These are phyloP conservation scores for Helicostylum pulchrum DNA, from an alignment of 192 early-diverging fungal genomes.

Conservation along the genomic window DNA sequence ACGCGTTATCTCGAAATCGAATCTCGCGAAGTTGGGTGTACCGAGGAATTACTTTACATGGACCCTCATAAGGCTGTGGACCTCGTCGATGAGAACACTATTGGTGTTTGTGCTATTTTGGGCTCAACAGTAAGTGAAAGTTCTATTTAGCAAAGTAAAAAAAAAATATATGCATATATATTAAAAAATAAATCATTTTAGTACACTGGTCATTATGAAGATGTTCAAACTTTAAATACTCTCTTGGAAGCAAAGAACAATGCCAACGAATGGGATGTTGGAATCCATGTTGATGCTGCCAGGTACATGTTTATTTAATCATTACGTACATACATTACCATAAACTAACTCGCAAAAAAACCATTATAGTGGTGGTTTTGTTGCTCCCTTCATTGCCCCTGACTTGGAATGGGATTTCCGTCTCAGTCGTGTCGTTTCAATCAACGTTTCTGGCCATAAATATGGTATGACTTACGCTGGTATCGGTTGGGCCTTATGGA, in stretches of 20 bases:
- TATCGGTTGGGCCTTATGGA: conserved; percentile 82
- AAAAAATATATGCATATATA: neutral
- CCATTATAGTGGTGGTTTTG: conserved; percentile 63
- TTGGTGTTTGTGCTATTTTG: conserved; percentile 74
- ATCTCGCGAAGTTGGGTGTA: conserved; percentile 28
- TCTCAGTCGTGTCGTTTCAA: conserved; percentile 67
- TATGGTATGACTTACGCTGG: conserved; percentile 66
- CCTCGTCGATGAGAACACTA: conserved; percentile 83
- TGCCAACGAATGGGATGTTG: conserved; percentile 65
- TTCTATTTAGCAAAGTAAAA: neutral
- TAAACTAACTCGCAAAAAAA: neutral
- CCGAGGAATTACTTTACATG: conserved; percentile 50
- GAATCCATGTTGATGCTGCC: conserved; percentile 85
- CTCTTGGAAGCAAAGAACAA: conserved; percentile 60
- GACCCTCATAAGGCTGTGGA: conserved; percentile 63
- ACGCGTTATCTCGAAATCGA: conserved; percentile 35
- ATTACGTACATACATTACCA: neutral
- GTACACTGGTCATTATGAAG: conserved; percentile 85
- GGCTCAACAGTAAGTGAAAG: conserved; percentile 55
- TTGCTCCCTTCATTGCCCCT: conserved; percentile 78
- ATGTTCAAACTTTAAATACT: conserved; percentile 59
- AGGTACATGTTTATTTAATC: conserved; percentile 9
- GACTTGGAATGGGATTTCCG: conserved; percentile 70
- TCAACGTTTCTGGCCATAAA: conserved; percentile 85
- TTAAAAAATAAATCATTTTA: neutral